Base-by-base conservation (phyloP, 352 stramenopile genomes). In the Thraustochytrium sp. region DNA sequence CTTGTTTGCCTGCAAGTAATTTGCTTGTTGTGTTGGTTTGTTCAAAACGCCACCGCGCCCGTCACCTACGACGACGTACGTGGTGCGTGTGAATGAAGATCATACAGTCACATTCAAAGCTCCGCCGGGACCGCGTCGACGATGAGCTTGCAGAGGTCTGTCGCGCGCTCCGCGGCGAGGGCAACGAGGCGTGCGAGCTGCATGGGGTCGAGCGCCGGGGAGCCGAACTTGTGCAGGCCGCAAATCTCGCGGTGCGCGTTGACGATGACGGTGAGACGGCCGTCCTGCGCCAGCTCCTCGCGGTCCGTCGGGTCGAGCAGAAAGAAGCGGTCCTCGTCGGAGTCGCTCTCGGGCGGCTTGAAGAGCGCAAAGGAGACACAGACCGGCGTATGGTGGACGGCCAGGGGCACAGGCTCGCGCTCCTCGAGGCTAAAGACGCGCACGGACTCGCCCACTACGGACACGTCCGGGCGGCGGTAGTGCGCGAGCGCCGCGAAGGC, bases 341-440 rank as follows among this genome's bases (percentile, higher is more conserved):
- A 2, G 0, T 85, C 68, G 34, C 13, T 18, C 29, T 49, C 49
- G 16, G n/a, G 31, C 11, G 64, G 48, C 34, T 85, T 53, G 85
- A 93, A 88, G n/a, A 92, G 82, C 4, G 86, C 89, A 88, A 98
- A 98, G n/a, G 93, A 97, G 64, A 98, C 92, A 31, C 92, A 96
- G 53, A 98, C 90, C n/a, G 95, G 95, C 44, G 96, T 94, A 89
- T 98, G 95, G 89, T 98, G 94, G 76, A 98, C 88, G 84, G 93
- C 96, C 38, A 98, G 87, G 29, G 94, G 93, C 34, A 91, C 89
- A 44, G 96, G 90, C 72, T 95, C 93, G 42, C 92, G 91, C 78
- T 97, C 91, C 72, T 97, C 92, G 68, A 88, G 86, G 86, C 91
- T 88, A 55, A 96, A 92, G 31, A 92, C 78, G n/a, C 73, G 83